Base-by-base conservation (phyloP, 2,329 filamentous ascomycete species). In the Cercospora zeina region DNA sequence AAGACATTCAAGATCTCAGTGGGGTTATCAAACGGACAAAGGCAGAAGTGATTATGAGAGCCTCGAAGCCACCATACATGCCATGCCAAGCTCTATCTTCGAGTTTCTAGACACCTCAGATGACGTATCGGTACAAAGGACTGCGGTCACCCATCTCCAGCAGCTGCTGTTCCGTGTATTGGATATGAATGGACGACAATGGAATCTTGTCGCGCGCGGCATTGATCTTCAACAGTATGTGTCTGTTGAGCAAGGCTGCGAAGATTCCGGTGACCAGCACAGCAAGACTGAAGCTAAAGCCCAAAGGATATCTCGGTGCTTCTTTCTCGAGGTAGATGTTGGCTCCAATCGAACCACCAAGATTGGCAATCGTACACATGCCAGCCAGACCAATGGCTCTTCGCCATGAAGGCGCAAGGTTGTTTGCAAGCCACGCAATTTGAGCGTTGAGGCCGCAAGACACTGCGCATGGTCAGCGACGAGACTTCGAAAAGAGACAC, bases 341-440 rank as follows among this genome's bases (percentile, higher is more conserved):
- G 19, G 58, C 55, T 14, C 65, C 65, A 24, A 67, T 67, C 8
- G 63, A 47, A 34, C 65, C 65, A n/a, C 65, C 65, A 21, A 69
- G 54, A 57, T 68, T 69, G 19, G 62, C 65, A 7, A 65, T 47
- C 11, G 59, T 57, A 9, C 47, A 45, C n/a, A 64, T 61, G 53
- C 53, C 59, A 5, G 58, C 64, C 34, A 63, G 62, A 31, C 60
- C 65, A 49, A 67, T 62, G 33, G 65, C 60, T 49, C 59, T 49
- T 0, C 62, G 59, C 60, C 62, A 83, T 54, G 81, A 78, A 0
- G 81, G 82, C 0, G 79, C 78, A 2, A 84, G 72, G 58, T 84
- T 84, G 73, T 82, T 83, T 9, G 77, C 73, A 1, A 83, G 77
- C 82, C 81, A 84, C 1, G 76, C 77, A 14, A 83, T 70, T 11